A percentile compares a stretch with the other conserved stretches of the same genome.
phyloP scores from a whole-genome alignment of 305 asterid species.

The Solanum aculeatissimum region DNA sequence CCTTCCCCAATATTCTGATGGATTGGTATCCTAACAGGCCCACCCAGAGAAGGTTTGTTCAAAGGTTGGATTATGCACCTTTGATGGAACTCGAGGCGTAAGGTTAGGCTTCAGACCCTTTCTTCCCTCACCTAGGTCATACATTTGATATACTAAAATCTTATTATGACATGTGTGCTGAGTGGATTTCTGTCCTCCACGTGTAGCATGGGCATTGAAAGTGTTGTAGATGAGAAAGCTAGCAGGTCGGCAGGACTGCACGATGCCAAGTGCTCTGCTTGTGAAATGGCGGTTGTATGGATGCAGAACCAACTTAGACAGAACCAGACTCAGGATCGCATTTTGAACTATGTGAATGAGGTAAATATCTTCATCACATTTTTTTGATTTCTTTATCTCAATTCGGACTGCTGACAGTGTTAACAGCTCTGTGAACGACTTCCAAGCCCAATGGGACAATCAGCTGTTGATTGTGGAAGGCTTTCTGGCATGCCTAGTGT shows the following conservation, averaged over 20 bases:
- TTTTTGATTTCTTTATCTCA: neutral
- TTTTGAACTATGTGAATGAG: slow-evolving; percentile 66
- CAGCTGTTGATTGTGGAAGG: slow-evolving; percentile 62
- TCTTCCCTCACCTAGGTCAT: neutral
- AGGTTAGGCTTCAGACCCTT: slow-evolving; percentile 30
- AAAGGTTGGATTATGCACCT: slow-evolving; percentile 69
- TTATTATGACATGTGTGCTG: neutral
- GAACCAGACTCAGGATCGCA: slow-evolving; percentile 70
- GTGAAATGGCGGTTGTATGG: slow-evolving; percentile 98
- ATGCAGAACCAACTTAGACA: slow-evolving; percentile 74
- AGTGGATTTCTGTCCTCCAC: neutral
- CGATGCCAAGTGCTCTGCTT: slow-evolving; percentile 74
- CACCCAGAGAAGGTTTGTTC: slow-evolving; percentile 78
- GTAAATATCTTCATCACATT: slow-evolving; percentile 9
- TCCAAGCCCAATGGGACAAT: slow-evolving; percentile 86
- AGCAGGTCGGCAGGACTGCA: slow-evolving; percentile 41
- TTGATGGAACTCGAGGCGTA: slow-evolving; percentile 80
- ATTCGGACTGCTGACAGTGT: neutral
- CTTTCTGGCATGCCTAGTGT: slow-evolving; percentile 62
- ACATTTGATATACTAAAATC: neutral
- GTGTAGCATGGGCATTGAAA: slow-evolving; percentile 64
- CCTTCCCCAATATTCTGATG: neutral
- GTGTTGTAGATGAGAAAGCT: slow-evolving; percentile 53
- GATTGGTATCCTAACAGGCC: slow-evolving; percentile 24
- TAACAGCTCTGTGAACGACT: slow-evolving; percentile 75